These are phyloP conservation scores for Colletotrichum noveboracense DNA, from an alignment of 2,329 filamentous ascomycete genomes.

Conservation along the genomic window DNA sequence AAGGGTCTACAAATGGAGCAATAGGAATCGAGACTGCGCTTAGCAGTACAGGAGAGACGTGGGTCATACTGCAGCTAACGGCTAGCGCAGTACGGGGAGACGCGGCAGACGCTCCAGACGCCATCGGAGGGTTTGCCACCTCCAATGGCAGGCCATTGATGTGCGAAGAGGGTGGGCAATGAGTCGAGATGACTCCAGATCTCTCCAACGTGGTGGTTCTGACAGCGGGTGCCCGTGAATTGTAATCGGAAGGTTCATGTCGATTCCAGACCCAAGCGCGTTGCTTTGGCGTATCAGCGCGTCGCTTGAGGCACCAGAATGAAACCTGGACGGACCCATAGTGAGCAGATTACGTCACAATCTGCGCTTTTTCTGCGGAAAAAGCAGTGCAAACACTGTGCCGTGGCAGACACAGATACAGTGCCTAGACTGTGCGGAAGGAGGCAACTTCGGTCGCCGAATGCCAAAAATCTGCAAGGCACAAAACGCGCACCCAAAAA, in stretches of 20 bases:
- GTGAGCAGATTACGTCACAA: constrained; percentile 20
- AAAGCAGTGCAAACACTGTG: neutral
- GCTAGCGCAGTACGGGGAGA: constrained; percentile 13
- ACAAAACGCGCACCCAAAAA: constrained; percentile 20
- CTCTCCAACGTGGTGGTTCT: neutral
- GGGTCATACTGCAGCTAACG: constrained; percentile 12
- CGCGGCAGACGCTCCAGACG: constrained; percentile 5
- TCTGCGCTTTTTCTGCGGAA: neutral
- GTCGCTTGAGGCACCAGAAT: constrained; percentile 1
- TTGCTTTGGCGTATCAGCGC: constrained; percentile 8
- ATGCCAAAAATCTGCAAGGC: constrained; percentile 18
- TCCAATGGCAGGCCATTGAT: neutral
- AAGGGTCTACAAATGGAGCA: neutral
- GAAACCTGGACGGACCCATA: constrained; percentile 16
- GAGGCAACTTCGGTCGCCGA: neutral
- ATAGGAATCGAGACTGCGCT: neutral
- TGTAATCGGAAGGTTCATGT: constrained; percentile 1
- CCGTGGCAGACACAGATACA: accelerated
- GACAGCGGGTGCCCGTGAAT: neutral
- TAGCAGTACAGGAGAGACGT: neutral
- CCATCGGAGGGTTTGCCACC: neutral
- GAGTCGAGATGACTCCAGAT: neutral
- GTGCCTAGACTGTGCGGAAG: neutral
- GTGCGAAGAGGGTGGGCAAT: neutral
- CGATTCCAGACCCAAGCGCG: constrained; percentile 6